Base-by-base conservation (phyloP, 116 monocot species). In the Dioscorea cayenensis region DNA sequence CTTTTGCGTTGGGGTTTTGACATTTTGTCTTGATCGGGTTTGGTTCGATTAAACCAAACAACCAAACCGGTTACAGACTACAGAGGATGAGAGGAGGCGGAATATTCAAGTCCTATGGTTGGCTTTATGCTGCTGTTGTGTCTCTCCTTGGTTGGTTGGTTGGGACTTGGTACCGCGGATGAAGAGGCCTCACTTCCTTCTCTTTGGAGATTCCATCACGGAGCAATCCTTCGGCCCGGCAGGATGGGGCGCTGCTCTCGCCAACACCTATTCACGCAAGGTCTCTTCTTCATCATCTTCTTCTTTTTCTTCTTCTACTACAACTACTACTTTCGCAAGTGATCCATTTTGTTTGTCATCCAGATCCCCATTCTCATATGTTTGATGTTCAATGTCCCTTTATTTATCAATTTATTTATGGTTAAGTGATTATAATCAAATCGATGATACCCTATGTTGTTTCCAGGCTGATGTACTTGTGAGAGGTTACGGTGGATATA, bases 131-230 rank as follows among this genome's bases (percentile, higher is more conserved):
- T 38, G 38, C 52, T 52, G 52, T 13, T 18, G 3, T 52, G 14
- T 52, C 52, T 52, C 52, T 18, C 17, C 52, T 13, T 52, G 61
- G 20, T 14, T 25, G 19, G 61, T 14, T 20, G 23, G 61, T 61
- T 61, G 61, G 61, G 61, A 22, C 22, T 0, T 22, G 21, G 18
- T n/a, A 22, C 4, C 7, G 25, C 18, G 0, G 20, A 62, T 62
- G 62, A 27, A 11, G 10, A 21, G 90, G 71, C 78, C 92, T 0
- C 80, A 74, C 58, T 72, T 96, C 64, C 79, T 96, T 17, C 79
- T 96, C 21, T 92, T 96, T 59, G 96, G 96, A 0, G 96, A 96
- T 68, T 96, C 96, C 20, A 90, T 96, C 70, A 96, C 93, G 2
- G 88, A 96, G 79, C 92, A 96, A 25, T 92, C 95, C 23, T 90